phyloP scores from a whole-genome alignment of 192 early-diverging fungal genomes.

The Jimgerdemannia lactiflua region DNA sequence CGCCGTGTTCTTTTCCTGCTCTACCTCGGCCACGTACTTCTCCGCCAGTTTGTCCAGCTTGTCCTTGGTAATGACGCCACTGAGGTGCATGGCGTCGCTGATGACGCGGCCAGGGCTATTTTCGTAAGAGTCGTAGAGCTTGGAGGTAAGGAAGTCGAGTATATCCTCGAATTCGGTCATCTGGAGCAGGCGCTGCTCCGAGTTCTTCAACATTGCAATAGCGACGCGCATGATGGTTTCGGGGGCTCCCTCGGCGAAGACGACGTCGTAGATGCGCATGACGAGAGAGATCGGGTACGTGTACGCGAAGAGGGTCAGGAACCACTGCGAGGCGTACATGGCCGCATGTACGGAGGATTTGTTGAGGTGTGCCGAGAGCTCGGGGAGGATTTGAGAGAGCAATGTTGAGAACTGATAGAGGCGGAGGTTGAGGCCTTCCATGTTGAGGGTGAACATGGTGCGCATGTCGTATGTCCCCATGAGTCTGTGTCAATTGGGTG shows the following conservation, averaged over 20 bases:
- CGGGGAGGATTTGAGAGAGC: constrained; percentile 72
- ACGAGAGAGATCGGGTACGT: constrained; percentile 89
- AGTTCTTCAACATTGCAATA: constrained; percentile 82
- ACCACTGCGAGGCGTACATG: constrained; percentile 98
- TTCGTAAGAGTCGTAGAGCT: constrained; percentile 78
- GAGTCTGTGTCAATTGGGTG: constrained; percentile 33
- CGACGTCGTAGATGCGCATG: constrained; percentile 88
- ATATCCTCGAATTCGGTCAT: constrained; percentile 76
- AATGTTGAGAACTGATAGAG: constrained; percentile 85
- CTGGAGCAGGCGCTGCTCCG: constrained; percentile 63
- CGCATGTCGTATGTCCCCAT: constrained; percentile 95
- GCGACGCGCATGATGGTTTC: constrained; percentile 89
- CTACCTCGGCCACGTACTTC: constrained; percentile 45
- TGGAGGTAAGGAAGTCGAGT: constrained; percentile 78
- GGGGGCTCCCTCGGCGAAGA: constrained; percentile 88
- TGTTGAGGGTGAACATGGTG: constrained; percentile 89
- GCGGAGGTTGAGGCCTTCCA: constrained; percentile 90
- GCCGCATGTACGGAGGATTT: constrained; percentile 68
- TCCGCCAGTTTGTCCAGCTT: constrained; percentile 70
- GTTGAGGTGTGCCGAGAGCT: constrained; percentile 74
- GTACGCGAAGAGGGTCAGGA: constrained; percentile 96
- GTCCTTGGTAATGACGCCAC: constrained; percentile 58
- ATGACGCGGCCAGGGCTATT: constrained; percentile 62
- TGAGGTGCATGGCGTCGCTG: constrained; percentile 73
- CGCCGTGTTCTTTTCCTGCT: constrained; percentile 48